phyloP scores from a whole-genome alignment of 1,284 basidiomycete species.

The Apiotrichum mycotoxinovorans region DNA sequence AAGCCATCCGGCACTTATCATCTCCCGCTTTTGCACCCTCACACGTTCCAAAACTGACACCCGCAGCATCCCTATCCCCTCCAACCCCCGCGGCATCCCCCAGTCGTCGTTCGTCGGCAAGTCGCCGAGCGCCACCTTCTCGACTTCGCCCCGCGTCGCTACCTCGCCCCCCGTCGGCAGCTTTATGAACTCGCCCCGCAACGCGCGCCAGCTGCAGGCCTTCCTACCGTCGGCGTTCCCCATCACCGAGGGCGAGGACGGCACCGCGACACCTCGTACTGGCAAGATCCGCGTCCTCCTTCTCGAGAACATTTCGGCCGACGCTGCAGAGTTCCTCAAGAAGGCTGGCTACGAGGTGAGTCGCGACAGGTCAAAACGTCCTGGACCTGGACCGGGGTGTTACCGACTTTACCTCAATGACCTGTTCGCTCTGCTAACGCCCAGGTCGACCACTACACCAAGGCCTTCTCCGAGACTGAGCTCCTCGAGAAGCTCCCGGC shows the following conservation, averaged over 20 bases:
- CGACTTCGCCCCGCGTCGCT: conserved; percentile 19
- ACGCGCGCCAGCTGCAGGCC: conserved; percentile 44
- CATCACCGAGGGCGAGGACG: conserved; percentile 27
- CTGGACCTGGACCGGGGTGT: not conserved
- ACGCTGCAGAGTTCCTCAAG: conserved; percentile 77
- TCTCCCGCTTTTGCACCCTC: too few relatives aligned
- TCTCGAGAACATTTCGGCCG: conserved; percentile 91
- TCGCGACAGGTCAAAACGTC: conserved; percentile 1
- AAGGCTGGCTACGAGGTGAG: conserved; percentile 68
- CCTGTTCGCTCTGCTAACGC: too few relatives aligned
- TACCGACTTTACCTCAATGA: too few relatives aligned
- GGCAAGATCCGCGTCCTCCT: conserved; percentile 60
- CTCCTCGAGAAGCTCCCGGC: conserved; percentile 78
- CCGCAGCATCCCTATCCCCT: conserved; percentile 48
- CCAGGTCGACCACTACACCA: conserved; percentile 84
- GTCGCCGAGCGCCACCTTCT: conserved; percentile 28
- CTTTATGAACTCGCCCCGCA: conserved; percentile 6
- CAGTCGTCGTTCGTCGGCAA: conserved; percentile 24
- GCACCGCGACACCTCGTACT: conserved; percentile 27
- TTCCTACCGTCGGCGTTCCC: conserved; percentile 47
- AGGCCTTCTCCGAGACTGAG: conserved; percentile 87
- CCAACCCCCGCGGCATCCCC: conserved; percentile 46
- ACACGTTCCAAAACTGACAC: too few relatives aligned
- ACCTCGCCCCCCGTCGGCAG: conserved; percentile 30
- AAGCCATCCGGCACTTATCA: too few relatives aligned